Conservation (phyloP, 331 rosid genomes). For the Phaseolus coccineus region DNA sequence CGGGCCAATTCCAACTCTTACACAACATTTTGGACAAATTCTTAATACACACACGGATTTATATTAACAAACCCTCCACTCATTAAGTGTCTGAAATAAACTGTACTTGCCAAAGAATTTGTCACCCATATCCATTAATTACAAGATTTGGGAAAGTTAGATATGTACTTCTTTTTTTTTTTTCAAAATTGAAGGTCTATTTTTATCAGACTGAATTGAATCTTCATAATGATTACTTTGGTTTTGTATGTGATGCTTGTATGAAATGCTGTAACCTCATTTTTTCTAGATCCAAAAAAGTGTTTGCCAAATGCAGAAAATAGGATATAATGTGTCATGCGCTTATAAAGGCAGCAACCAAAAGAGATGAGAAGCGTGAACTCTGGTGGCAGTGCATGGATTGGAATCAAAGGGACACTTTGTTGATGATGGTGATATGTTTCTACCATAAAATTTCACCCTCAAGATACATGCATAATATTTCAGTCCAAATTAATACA, state of each 20-base stretch:
- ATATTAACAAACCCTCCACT: background rate
- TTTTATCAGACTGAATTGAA: background rate
- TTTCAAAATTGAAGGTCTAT: conserved; percentile 1
- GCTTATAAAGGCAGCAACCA: conserved; percentile 44
- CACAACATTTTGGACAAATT: background rate
- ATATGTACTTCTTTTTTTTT: background rate
- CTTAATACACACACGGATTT: background rate
- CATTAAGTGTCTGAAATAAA: background rate
- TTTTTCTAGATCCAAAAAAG: conserved; percentile 42
- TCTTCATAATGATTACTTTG: conserved; percentile 30
- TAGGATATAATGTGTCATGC: conserved; percentile 44
- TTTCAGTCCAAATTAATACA: background rate
- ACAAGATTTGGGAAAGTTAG: background rate
- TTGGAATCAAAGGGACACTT: conserved; percentile 74
- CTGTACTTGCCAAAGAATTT: background rate
- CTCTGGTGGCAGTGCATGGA: conserved; percentile 75
- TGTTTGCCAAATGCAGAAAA: conserved; percentile 51
- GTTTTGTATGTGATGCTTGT: conserved; percentile 39
- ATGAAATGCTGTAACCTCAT: conserved; percentile 36
- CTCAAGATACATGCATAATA: conserved; percentile 47
- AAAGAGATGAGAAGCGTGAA: conserved; percentile 56
- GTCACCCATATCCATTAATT: background rate
- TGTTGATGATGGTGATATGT: conserved; percentile 61
- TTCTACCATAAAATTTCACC: conserved; percentile 67
- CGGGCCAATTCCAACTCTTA: conserved; percentile 9